These are phyloP conservation scores for Metschnikowia matae DNA, from an alignment of 805 yeast species.

Conservation along the genomic window DNA sequence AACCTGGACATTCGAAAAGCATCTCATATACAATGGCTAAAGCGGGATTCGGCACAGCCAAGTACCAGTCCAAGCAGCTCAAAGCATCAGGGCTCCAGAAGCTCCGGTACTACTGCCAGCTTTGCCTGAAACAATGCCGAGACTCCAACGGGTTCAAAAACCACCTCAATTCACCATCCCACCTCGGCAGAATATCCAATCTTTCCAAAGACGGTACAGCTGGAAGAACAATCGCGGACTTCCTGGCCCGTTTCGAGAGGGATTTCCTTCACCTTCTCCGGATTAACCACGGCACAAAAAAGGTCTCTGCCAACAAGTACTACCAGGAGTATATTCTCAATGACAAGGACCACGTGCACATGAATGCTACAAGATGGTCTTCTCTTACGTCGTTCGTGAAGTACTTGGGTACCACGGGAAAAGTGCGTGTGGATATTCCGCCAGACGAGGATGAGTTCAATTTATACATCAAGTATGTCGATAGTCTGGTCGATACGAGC, in stretches of 20 bases:
- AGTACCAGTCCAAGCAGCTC: conserved; percentile 68
- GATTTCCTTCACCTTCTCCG: conserved; percentile 64
- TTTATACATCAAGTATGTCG: conserved; percentile 31
- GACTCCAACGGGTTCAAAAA: conserved; percentile 95
- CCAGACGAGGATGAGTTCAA: conserved; percentile 35
- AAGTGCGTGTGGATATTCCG: conserved; percentile 43
- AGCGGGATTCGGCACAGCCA: conserved; percentile 48
- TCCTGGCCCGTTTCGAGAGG: conserved; percentile 52
- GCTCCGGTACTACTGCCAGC: conserved; percentile 82
- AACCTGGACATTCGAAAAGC: background rate
- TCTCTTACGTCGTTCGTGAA: conserved; percentile 66
- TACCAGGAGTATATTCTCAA: conserved; percentile 81
- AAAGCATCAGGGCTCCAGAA: conserved; percentile 83
- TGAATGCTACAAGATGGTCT: conserved; percentile 84
- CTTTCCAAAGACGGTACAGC: conserved; percentile 38
- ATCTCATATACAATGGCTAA: conserved; percentile 19
- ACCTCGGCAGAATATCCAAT: conserved; percentile 49
- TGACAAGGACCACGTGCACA: conserved; percentile 80
- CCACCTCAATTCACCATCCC: conserved; percentile 81
- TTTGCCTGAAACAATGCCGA: conserved; percentile 89
- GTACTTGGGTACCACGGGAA: conserved; percentile 52
- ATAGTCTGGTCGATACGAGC: conserved; percentile 9
- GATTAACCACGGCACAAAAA: conserved; percentile 75
- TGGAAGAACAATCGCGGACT: conserved; percentile 51
- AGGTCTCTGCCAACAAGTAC: conserved; percentile 74